phyloP scores from a whole-genome alignment of 495 filamentous ascomycete genomes.

The Xanthoparmelia taractica region DNA sequence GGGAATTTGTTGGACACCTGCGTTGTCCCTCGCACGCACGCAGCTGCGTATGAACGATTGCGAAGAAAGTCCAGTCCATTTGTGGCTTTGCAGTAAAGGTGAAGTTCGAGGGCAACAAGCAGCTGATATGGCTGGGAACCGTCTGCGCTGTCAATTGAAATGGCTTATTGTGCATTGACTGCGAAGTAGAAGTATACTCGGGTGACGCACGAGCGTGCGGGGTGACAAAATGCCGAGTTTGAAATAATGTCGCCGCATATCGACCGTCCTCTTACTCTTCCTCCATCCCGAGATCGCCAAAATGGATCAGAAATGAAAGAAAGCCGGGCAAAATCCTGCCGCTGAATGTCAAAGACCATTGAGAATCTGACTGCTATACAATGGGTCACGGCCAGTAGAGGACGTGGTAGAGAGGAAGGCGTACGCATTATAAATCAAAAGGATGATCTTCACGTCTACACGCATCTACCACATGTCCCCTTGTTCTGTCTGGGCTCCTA shows the following conservation, averaged over 20 bases:
- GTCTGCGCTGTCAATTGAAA: neutral
- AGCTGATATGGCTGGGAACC: neutral
- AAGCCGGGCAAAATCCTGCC: neutral
- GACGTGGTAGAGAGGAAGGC: neutral
- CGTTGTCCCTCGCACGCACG: neutral
- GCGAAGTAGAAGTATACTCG: neutral
- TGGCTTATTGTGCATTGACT: neutral
- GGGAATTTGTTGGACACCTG: neutral
- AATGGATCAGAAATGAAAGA: neutral
- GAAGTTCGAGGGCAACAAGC: neutral
- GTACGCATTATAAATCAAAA: neutral
- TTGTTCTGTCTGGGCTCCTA: neutral
- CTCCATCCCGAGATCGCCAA: neutral
- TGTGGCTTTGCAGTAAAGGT: neutral
- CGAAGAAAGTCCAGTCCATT: neutral
- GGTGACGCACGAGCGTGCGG: neutral
- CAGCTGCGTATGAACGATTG: neutral
- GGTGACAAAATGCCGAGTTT: neutral
- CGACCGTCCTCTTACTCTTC: neutral
- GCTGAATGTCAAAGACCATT: neutral
- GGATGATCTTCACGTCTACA: neutral
- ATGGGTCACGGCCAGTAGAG: neutral
- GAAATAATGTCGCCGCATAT: neutral
- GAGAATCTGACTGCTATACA: neutral
- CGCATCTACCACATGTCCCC: neutral